Conservation (phyloP, 2,329 filamentous ascomycete species). For the Metarhizium rileyi region DNA sequence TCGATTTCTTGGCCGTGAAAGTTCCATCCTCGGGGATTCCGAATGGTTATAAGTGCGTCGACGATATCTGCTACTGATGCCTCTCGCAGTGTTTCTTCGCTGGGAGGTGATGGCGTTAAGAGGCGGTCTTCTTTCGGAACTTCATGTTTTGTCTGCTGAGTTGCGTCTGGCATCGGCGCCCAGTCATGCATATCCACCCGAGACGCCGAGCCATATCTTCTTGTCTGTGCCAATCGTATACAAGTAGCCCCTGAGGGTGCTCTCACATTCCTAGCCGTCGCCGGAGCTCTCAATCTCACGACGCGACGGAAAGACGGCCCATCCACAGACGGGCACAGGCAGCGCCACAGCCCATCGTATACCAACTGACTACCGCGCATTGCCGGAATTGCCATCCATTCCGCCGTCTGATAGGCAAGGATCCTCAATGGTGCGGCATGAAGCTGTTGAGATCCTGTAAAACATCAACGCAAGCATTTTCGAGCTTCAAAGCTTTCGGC, state of each 20-base stretch:
- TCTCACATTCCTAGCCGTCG: slow-evolving; percentile 5
- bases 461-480: too few relatives aligned
- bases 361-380: slow-evolving; percentile 26
- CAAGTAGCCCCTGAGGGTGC: background rate
- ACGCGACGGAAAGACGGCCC: slow-evolving; percentile 24
- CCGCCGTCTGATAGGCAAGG: background rate
- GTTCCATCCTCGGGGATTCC: slow-evolving; percentile 12
- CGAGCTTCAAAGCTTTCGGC: background rate
- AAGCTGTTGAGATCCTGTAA: background rate
- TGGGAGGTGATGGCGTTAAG: slow-evolving; percentile 11
- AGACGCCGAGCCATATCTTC: background rate
- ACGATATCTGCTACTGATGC: slow-evolving; percentile 17
- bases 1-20: slow-evolving; percentile 12
- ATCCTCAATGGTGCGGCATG: background rate
- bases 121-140: slow-evolving; percentile 10
- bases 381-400: slow-evolving; percentile 15
- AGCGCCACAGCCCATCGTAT: slow-evolving; percentile 54
- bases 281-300: slow-evolving; percentile 12
- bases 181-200: background rate
- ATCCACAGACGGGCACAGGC: slow-evolving; percentile 49
- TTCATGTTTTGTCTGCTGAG: background rate
- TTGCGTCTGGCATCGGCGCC: background rate
- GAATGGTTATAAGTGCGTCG: slow-evolving; percentile 18
- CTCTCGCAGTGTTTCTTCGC: slow-evolving; percentile 9
- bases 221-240: background rate